Conservation (phyloP, 805 yeast genomes). For the Wickerhamiella lipophila region DNA sequence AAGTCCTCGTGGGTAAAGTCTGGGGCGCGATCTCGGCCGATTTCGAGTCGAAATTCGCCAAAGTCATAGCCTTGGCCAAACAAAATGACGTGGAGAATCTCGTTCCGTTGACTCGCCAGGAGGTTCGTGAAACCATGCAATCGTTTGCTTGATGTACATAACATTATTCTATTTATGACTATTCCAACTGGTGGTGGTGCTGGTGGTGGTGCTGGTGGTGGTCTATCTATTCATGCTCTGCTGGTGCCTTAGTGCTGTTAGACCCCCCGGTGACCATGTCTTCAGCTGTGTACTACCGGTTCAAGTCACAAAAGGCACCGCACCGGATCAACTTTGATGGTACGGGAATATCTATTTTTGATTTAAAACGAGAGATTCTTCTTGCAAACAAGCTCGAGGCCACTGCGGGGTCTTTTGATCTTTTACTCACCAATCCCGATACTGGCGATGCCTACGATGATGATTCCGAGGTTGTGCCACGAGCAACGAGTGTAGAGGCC, state of each 20-base stretch:
- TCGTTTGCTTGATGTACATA: constrained; percentile 3
- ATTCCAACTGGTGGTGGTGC: too few species aligned
- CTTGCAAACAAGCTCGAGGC: constrained; percentile 65
- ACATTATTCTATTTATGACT: too few species aligned
- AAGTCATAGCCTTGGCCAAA: constrained; percentile 43
- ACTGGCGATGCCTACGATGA: constrained; percentile 65
- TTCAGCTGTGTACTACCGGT: constrained; percentile 75
- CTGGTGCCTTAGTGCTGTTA: too few species aligned
- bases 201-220: too few species aligned
- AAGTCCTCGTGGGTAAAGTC: constrained; percentile 26
- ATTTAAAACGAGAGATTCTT: constrained; percentile 81
- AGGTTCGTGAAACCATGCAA: constrained; percentile 12
- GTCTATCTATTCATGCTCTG: too few species aligned
- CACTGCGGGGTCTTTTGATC: constrained; percentile 65
- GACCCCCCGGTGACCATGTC: constrained; percentile 47
- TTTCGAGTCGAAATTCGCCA: constrained; percentile 42
- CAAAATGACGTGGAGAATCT: constrained; percentile 35
- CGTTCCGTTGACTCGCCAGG: constrained; percentile 16
- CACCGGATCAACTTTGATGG: constrained; percentile 84
- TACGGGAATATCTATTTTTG: constrained; percentile 91
- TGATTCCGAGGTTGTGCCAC: constrained; percentile 81
- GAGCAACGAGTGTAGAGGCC: constrained; percentile 75
- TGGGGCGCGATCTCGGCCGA: constrained; percentile 62
- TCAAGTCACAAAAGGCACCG: constrained; percentile 69
- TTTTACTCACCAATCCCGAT: constrained; percentile 58